Percentiles rank a stretch among this genome's conserved stretches.
These are phyloP conservation scores for Backusella australiensis DNA, from an alignment of 192 early-diverging fungal species.

Conservation along the genomic window DNA sequence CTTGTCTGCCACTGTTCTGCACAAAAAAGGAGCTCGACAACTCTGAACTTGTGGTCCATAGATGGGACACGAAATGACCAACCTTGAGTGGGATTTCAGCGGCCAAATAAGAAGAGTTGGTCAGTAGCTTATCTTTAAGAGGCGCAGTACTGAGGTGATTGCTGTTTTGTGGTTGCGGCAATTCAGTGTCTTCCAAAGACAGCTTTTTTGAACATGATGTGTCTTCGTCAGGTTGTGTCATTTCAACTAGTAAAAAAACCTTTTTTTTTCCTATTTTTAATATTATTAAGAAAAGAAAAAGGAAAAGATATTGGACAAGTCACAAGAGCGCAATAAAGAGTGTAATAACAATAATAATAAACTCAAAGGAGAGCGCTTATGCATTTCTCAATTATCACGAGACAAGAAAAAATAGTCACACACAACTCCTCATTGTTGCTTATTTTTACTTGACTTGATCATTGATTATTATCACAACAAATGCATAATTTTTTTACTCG, in stretches of 20 bases:
- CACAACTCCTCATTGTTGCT: neutral
- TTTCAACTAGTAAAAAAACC: neutral
- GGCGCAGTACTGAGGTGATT: slow-evolving; percentile 34
- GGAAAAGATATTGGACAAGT: neutral
- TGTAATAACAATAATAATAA: neutral
- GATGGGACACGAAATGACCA: slow-evolving; percentile 36
- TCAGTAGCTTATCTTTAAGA: slow-evolving; percentile 33
- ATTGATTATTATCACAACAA: neutral
- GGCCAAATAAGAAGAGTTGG: slow-evolving; percentile 38
- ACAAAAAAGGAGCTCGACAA: slow-evolving; percentile 14
- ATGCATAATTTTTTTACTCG: neutral
- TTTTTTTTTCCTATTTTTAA: neutral
- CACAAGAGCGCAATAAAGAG: neutral
- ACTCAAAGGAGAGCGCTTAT: neutral
- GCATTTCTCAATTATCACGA: neutral
- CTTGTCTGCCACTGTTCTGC: neutral
- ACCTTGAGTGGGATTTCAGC: slow-evolving; percentile 41
- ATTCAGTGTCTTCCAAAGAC: neutral
- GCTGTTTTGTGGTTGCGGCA: slow-evolving; percentile 36
- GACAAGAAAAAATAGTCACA: neutral
- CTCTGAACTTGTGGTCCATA: slow-evolving; percentile 36
- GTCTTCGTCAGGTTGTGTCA: slow-evolving; percentile 34
- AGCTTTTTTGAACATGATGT: neutral
- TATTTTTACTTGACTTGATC: neutral
- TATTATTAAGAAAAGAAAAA: neutral